phyloP scores from a whole-genome alignment of 2,329 filamentous ascomycete species.

The Aspergillus cejpii region DNA sequence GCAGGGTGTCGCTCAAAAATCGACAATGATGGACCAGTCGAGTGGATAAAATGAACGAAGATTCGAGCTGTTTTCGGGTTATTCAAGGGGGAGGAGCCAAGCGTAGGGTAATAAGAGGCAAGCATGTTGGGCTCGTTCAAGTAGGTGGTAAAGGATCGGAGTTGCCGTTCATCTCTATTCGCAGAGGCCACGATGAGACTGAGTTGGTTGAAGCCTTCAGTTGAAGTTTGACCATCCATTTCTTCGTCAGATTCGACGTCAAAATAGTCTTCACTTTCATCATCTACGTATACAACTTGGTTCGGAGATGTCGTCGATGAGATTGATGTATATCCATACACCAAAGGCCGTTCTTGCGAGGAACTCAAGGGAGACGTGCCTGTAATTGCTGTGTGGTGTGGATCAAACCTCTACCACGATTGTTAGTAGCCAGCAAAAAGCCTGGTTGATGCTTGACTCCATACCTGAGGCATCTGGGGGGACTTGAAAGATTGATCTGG shows the following conservation, averaged over 20 bases:
- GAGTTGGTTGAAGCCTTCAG: constrained; percentile 33
- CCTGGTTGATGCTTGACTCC: background rate
- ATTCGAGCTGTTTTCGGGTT: constrained; percentile 73
- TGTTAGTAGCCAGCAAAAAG: background rate
- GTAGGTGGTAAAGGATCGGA: constrained; percentile 46
- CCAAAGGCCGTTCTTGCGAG: constrained; percentile 3
- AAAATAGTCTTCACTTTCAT: constrained; percentile 56
- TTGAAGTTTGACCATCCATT: constrained; percentile 36
- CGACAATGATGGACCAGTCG: constrained; percentile 78
- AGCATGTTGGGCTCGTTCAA: constrained; percentile 47
- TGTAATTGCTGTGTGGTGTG: background rate
- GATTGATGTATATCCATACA: constrained; percentile 5
- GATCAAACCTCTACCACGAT: background rate
- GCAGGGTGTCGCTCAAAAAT: constrained; percentile 77
- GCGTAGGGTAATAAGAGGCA: constrained; percentile 60
- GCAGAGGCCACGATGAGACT: constrained; percentile 43
- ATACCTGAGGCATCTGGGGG: background rate
- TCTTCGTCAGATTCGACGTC: constrained; percentile 59
- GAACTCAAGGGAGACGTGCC: background rate
- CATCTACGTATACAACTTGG: constrained; percentile 41
- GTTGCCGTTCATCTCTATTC: constrained; percentile 42
- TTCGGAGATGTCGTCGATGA: constrained; percentile 12
- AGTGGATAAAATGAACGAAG: constrained; percentile 86
- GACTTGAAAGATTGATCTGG: background rate
- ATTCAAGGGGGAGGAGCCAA: constrained; percentile 64